phyloP scores from a whole-genome alignment of 768 basidiomycete species.

The Lactifluus echinatus region DNA sequence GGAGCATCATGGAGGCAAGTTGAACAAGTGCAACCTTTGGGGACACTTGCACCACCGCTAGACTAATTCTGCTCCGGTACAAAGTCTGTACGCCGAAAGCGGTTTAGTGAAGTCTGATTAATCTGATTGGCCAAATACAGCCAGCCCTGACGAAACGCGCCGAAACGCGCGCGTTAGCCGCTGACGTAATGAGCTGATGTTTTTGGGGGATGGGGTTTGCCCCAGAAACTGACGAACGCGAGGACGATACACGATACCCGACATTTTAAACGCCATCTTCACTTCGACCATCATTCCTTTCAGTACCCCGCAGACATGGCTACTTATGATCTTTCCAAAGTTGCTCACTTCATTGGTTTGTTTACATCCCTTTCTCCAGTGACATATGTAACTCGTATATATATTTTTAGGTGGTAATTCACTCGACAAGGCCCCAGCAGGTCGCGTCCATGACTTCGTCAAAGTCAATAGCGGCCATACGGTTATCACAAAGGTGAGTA shows the following conservation, averaged over 20 bases:
- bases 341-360: slow-evolving; percentile 56
- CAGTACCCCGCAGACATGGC: slow-evolving; percentile 24
- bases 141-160: too few species aligned
- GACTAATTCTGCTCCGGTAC: not conserved
- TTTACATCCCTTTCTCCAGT: slow-evolving; percentile 18
- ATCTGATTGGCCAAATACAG: not conserved
- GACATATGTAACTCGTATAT: slow-evolving; percentile 17
- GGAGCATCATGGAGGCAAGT: not conserved
- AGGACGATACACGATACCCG: slow-evolving; percentile 1
- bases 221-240: slow-evolving; percentile 17
- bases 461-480: slow-evolving; percentile 89
- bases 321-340: slow-evolving; percentile 47
- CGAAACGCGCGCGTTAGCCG: not conserved
- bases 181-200: slow-evolving; percentile 18
- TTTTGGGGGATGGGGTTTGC: slow-evolving; percentile 20
- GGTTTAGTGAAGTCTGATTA: too few species aligned
- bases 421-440: slow-evolving; percentile 71
- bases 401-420: slow-evolving; percentile 75
- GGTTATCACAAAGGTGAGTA: slow-evolving; percentile 89
- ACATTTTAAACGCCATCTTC: slow-evolving; percentile 1
- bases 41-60: too few species aligned
- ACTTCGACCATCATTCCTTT: slow-evolving; percentile 1
- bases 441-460: slow-evolving; percentile 85
- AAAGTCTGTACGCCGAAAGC: not conserved
- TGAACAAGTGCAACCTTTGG: too few species aligned